These are phyloP conservation scores for Neurospora cerealis DNA, from an alignment of 495 filamentous ascomycete genomes.

Conservation along the genomic window DNA sequence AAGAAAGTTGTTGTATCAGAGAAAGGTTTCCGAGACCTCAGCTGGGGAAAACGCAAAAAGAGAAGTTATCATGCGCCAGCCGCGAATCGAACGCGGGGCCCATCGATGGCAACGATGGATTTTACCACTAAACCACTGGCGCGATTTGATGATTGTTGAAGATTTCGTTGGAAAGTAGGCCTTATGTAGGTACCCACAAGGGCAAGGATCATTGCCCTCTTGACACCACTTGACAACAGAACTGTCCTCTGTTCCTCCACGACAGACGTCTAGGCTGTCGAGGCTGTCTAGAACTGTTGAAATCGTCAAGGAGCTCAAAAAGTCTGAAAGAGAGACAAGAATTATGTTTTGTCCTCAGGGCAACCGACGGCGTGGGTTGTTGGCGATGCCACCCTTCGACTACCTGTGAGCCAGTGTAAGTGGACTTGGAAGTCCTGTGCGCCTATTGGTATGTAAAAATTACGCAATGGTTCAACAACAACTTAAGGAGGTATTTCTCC, in stretches of 20 bases:
- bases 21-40: too few relatives aligned
- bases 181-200: background rate
- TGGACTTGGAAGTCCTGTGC: background rate
- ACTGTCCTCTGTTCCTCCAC: background rate
- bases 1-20: too few relatives aligned
- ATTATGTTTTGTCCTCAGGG: background rate
- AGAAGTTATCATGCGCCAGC: constrained; percentile 24
- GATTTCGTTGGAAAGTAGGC: rapidly evolving
- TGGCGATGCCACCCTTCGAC: background rate
- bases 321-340: background rate
- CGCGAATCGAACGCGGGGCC: constrained; percentile 43
- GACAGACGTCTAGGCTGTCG: background rate
- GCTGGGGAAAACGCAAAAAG: background rate
- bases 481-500: background rate
- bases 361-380: background rate
- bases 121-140: constrained; percentile 43
- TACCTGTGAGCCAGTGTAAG: background rate
- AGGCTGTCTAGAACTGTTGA: background rate
- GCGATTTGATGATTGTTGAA: background rate
- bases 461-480: background rate
- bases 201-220: background rate
- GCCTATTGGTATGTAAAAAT: background rate
- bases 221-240: background rate
- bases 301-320: too few relatives aligned
- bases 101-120: constrained; percentile 46